phyloP scores from a whole-genome alignment of 1,139 yeast genomes.

The Hansenula lynferdii region DNA sequence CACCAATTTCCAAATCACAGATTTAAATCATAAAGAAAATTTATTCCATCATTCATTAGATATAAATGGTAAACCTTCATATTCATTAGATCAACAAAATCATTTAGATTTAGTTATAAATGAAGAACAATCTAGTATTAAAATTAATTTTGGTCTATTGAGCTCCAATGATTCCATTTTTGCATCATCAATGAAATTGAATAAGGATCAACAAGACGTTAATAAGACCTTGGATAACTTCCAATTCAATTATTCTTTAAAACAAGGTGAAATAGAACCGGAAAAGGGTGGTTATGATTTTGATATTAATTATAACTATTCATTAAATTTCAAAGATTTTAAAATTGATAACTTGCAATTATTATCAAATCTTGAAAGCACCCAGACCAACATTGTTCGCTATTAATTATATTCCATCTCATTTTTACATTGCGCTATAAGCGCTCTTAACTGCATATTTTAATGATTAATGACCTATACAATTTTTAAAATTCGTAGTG shows the following conservation, averaged over 20 bases:
- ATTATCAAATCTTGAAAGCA: neutral
- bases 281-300: slow-evolving; percentile 2
- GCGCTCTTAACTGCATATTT: no score
- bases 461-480: no score
- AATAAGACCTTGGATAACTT: neutral
- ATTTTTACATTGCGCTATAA: no score
- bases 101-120: neutral
- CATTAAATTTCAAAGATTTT: neutral
- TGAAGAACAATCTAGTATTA: neutral
- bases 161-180: neutral
- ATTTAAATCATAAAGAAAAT: neutral
- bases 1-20: neutral
- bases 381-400: neutral
- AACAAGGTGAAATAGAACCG: neutral
- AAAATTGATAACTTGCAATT: neutral
- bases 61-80: neutral
- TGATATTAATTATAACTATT: neutral
- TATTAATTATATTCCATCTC: no score
- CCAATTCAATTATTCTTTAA: neutral
- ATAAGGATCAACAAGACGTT: neutral
- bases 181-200: neutral
- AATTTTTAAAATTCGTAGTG: no score
- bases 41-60: neutral
- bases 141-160: neutral
- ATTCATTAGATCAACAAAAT: neutral